phyloP scores from a whole-genome alignment of 345 rosid genomes.

The Boechera divaricarpa region DNA sequence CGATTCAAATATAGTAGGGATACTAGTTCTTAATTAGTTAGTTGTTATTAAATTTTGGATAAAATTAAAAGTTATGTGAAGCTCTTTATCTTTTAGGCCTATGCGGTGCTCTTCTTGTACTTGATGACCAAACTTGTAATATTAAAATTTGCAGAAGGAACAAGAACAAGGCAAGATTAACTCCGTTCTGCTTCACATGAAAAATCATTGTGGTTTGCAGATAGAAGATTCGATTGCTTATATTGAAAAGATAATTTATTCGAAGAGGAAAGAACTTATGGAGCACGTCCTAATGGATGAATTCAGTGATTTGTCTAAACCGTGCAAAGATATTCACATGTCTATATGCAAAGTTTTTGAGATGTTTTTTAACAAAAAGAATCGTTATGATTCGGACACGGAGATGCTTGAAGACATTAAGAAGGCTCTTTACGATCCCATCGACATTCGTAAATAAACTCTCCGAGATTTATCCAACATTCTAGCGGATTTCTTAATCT shows the following conservation, averaged over 20 bases:
- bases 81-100: slow-evolving; percentile 6
- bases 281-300: slow-evolving; percentile 49
- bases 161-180: slow-evolving; percentile 54
- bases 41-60: background rate
- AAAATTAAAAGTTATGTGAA: background rate
- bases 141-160: slow-evolving; percentile 49
- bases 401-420: slow-evolving; percentile 56
- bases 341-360: slow-evolving; percentile 49
- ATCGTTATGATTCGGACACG: slow-evolving; percentile 49
- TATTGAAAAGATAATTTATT: slow-evolving; percentile 40
- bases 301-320: slow-evolving; percentile 43
- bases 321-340: slow-evolving; percentile 54
- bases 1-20: background rate
- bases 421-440: slow-evolving; percentile 57
- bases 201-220: slow-evolving; percentile 32
- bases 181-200: slow-evolving; percentile 49
- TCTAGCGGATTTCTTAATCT: background rate
- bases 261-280: slow-evolving; percentile 48
- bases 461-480: background rate
- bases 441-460: slow-evolving; percentile 13
- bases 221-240: slow-evolving; percentile 52
- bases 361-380: slow-evolving; percentile 58
- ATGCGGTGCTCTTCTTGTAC: slow-evolving; percentile 7
- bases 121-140: background rate
- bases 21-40: background rate